Evolutionary conservation across 306 rosid species (phyloP).

Genomic region (Castanea mollissima): DNA sequence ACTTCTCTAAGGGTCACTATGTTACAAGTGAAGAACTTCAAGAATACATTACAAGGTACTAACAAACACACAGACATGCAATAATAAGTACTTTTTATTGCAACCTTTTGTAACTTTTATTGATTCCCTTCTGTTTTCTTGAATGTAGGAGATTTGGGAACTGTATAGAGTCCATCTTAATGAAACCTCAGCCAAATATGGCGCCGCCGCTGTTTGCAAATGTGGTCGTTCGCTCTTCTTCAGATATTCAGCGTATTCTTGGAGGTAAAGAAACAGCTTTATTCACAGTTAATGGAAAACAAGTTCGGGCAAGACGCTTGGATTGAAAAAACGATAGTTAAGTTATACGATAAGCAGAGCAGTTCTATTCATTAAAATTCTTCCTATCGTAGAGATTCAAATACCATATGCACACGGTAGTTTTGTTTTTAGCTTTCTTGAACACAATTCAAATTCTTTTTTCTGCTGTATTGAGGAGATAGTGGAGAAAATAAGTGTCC

Average conservation of each 20-base stretch:
- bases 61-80: neutral
- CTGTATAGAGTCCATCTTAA: neutral
- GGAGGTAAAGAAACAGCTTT: neutral
- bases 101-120: neutral
- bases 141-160: neutral
- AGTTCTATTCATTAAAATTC: neutral
- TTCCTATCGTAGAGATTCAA: neutral
- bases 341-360: neutral
- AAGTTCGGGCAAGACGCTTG: neutral
- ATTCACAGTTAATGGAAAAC: conserved; percentile 1
- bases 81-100: no score
- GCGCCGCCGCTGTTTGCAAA: neutral
- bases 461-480: neutral
- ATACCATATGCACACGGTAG: no score
- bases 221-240: neutral
- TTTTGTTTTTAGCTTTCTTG: neutral
- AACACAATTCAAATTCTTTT: neutral
- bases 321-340: neutral
- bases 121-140: neutral
- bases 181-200: neutral
- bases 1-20: neutral
- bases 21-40: conserved; percentile 9
- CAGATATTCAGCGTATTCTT: conserved; percentile 4
- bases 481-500: neutral
- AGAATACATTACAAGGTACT: neutral